phyloP scores from a whole-genome alignment of 768 basidiomycete species.

The Kwoniella sp. region DNA sequence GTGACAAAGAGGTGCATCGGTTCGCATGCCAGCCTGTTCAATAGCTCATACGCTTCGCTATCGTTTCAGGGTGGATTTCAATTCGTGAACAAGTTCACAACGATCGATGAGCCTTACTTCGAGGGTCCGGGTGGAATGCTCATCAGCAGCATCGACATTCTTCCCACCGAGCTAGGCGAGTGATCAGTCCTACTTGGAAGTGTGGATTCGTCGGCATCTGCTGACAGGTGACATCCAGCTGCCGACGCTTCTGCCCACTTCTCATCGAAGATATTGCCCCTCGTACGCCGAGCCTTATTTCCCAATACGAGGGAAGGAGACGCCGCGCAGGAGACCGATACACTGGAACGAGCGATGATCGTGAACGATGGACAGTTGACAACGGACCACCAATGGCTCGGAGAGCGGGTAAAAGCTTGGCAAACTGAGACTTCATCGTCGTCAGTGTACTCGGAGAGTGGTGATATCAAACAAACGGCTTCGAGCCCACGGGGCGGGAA shows the following conservation, averaged over 20 bases:
- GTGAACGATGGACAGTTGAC: conserved; percentile 64
- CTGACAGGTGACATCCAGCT: conserved; percentile 50
- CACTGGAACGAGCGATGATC: conserved; percentile 72
- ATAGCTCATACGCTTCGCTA: background rate
- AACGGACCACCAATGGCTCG: conserved; percentile 65
- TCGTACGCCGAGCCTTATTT: conserved; percentile 65
- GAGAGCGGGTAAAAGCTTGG: conserved; percentile 58
- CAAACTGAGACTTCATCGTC: conserved; percentile 4
- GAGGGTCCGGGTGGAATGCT: conserved; percentile 59
- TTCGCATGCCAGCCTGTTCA: background rate
- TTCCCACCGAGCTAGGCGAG: conserved; percentile 73
- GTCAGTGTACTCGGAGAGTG: background rate
- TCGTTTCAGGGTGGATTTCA: conserved; percentile 72
- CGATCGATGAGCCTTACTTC: conserved; percentile 72
- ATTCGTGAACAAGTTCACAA: conserved; percentile 75
- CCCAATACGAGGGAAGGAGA: conserved; percentile 48
- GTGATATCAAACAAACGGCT: background rate
- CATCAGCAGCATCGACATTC: conserved; percentile 88
- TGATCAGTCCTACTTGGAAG: background rate
- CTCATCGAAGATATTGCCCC: conserved; percentile 67
- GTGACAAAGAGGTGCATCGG: conserved; percentile 70
- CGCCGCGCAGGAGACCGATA: conserved; percentile 44
- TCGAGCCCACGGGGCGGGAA: conserved; percentile 54
- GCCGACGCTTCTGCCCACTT: conserved; percentile 79
- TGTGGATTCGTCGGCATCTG: background rate